Base-by-base conservation (phyloP, 2,329 filamentous ascomycete genomes). In the Nigrograna mackinnonii region DNA sequence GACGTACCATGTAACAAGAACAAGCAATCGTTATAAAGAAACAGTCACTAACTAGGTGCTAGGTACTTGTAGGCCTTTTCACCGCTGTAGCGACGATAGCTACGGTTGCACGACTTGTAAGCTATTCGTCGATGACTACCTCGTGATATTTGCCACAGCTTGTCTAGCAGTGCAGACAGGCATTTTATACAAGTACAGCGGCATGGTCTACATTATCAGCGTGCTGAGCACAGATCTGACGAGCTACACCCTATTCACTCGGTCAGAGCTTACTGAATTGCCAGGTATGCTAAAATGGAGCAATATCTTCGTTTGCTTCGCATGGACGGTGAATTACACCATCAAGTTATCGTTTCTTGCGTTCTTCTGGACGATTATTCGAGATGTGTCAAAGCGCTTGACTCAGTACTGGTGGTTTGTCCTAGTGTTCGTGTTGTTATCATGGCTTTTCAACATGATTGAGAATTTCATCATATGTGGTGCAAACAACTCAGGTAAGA, bases 321-420 rank as follows among this genome's bases (percentile, higher is more conserved):
- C 24, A 13, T 44, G 42, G 44, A 46, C 44, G 3, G 12, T 17
- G 5, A 43, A 20, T 22, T 35, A 16, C 13, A 14, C 22, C 13
- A 33, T 46, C 16, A 46, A 46, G 31, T 6, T 46, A 4, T 20
- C 13, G n/a, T 46, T 46, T 19, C 28, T 46, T 17, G 40, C 31
- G 11, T 43, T 46, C 14, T 46, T 46, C 34, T 20, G 31, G 21
- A 17, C 12, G 3, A 17, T 46, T n/a, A 33, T 46, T 16, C 22
- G 39, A 24, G 22, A 42, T 19, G 43, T 46, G 12, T 19, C n/a
- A 6, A 22, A 19, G 16, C 13, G n/a, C 7, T 20, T 46, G 14
- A 19, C 31, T n/a, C 3, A 11, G 13, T 28, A 21, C 3, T 46
- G 34, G 33, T 42, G 33, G 38, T 32, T 34, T 28, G 33, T 24